Evolutionary conservation across 2,329 filamentous ascomycete species (phyloP).

Genomic region (Colletotrichum viniferum): DNA sequence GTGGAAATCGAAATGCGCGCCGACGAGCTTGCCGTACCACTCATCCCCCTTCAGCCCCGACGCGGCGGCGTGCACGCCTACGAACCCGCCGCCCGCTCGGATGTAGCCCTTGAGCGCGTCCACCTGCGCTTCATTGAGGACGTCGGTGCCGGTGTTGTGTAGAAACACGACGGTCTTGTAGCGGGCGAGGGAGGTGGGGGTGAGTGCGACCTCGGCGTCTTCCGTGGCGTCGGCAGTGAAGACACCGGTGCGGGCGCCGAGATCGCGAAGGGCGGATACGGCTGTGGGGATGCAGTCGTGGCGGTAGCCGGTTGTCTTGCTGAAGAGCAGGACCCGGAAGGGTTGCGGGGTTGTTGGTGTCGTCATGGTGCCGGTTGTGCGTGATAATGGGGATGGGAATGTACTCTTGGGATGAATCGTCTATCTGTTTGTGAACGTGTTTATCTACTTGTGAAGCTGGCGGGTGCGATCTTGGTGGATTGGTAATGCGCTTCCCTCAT

Average conservation of each 20-base stretch:
- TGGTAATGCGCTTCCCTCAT: background rate
- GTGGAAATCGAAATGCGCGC: conserved; percentile 41
- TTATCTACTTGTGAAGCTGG: background rate
- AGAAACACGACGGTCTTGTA: conserved; percentile 43
- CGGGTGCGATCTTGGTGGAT: background rate
- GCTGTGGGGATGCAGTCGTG: conserved; percentile 43
- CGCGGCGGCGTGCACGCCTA: conserved; percentile 44
- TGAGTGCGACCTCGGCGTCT: conserved; percentile 36
- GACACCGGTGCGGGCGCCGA: conserved; percentile 27
- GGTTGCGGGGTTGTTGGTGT: background rate
- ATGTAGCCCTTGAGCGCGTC: conserved; percentile 37
- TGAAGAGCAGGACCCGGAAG: conserved; percentile 42
- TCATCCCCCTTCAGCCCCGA: conserved; percentile 34
- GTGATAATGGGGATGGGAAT: background rate
- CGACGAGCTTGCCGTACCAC: conserved; percentile 43
- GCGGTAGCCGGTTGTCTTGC: conserved; percentile 40
- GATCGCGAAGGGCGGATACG: conserved; percentile 33
- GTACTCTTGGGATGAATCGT: background rate
- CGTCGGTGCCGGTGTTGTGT: conserved; percentile 39
- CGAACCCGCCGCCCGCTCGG: conserved; percentile 38
- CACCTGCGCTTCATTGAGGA: conserved; percentile 36
- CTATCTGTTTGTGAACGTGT: background rate
- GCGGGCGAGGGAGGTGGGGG: conserved; percentile 28
- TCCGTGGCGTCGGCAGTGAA: conserved; percentile 40
- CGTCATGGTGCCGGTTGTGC: background rate